Percentiles rank a stretch among this genome's conserved stretches.
phyloP scores from a whole-genome alignment of 2,329 filamentous ascomycete species.

The Colletotrichum brevisporum region DNA sequence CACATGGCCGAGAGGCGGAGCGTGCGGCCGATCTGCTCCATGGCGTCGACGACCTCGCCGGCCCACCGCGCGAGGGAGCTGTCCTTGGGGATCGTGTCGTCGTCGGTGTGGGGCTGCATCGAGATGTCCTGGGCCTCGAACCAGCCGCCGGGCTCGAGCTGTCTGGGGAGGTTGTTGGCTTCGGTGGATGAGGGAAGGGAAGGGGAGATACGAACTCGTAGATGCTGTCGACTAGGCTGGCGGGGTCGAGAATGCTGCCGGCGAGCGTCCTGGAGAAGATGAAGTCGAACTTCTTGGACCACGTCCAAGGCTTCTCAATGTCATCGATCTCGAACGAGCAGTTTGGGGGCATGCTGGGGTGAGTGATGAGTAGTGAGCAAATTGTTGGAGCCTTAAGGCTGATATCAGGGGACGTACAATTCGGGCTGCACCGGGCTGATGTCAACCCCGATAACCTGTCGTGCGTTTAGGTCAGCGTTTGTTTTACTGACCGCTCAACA shows the following conservation, averaged over 20 bases:
- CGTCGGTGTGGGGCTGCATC: slow-evolving; percentile 49
- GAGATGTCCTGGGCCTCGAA: slow-evolving; percentile 50
- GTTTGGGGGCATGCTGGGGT: slow-evolving; percentile 57
- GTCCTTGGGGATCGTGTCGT: slow-evolving; percentile 49
- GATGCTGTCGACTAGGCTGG: slow-evolving; percentile 44
- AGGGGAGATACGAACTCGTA: slow-evolving; percentile 37
- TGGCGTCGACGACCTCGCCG: slow-evolving; percentile 49
- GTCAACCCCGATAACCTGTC: slow-evolving; percentile 37
- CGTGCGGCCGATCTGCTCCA: slow-evolving; percentile 48
- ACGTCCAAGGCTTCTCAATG: slow-evolving; percentile 52
- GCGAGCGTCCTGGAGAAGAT: slow-evolving; percentile 52
- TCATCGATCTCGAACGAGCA: slow-evolving; percentile 59
- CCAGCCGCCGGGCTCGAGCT: slow-evolving; percentile 52
- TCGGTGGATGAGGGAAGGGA: not conserved
- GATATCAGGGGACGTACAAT: slow-evolving; percentile 3
- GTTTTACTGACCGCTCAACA: not conserved
- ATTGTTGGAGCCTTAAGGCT: rapidly evolving
- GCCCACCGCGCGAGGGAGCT: slow-evolving; percentile 52
- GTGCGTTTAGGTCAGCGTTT: not conserved
- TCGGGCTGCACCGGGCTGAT: slow-evolving; percentile 38
- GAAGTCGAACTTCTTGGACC: slow-evolving; percentile 51
- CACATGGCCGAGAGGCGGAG: slow-evolving; percentile 48
- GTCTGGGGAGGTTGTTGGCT: slow-evolving; percentile 6
- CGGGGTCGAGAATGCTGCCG: slow-evolving; percentile 47
- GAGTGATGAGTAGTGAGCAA: not conserved